Percentiles rank a stretch among this genome's conserved stretches.
Conservation (phyloP, 768 basidiomycete species). For the Gyrodon lividus region DNA sequence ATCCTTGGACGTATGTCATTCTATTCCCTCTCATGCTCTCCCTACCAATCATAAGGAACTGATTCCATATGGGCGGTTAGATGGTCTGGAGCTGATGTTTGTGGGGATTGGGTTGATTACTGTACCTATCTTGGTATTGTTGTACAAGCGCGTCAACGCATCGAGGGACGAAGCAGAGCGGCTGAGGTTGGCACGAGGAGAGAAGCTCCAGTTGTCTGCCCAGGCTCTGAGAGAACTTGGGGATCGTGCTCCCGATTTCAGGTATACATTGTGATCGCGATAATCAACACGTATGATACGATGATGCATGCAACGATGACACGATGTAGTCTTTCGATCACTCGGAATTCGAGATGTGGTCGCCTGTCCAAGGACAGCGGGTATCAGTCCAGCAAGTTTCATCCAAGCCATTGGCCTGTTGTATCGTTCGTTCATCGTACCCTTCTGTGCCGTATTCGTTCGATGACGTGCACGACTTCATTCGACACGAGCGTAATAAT, state of each 20-base stretch:
- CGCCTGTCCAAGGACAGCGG: too few relatives aligned
- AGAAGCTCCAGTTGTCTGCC: slow-evolving; percentile 12
- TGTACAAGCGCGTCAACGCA: slow-evolving; percentile 56
- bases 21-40: background rate
- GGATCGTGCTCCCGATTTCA: slow-evolving; percentile 62
- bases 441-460: too few relatives aligned
- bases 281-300: too few relatives aligned
- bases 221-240: slow-evolving; percentile 41
- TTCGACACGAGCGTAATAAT: too few relatives aligned
- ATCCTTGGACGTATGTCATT: slow-evolving; percentile 56
- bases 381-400: too few relatives aligned
- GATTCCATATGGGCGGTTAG: slow-evolving; percentile 29
- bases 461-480: too few relatives aligned
- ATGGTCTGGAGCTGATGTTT: slow-evolving; percentile 66
- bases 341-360: too few relatives aligned
- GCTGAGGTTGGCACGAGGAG: slow-evolving; percentile 17
- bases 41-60: background rate
- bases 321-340: too few relatives aligned
- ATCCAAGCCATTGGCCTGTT: too few relatives aligned
- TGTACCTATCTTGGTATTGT: slow-evolving; percentile 46
- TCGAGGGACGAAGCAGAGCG: slow-evolving; percentile 39
- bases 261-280: slow-evolving; percentile 44
- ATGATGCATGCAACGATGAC: too few relatives aligned
- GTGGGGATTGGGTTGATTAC: slow-evolving; percentile 60
- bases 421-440: too few relatives aligned